Evolutionary conservation across 495 filamentous ascomycete genomes (phyloP), one percentile per base, ranked within the genome.

Genomic region (Pyronema omphalodes): DNA sequence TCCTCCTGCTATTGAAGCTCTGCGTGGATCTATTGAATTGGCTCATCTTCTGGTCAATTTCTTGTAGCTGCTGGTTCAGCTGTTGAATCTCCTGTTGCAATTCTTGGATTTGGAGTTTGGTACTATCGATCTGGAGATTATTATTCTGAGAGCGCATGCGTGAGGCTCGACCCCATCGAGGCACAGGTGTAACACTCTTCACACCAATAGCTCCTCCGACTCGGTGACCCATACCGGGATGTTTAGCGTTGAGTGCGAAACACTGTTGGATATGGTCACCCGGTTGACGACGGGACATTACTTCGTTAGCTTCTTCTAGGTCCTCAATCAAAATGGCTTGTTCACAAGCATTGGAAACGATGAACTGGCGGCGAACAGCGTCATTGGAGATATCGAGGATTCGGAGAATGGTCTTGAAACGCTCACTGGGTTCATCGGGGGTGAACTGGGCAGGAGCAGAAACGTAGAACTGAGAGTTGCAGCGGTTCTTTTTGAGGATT

Each of bases 331-430:
- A 67, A 8, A 94, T 73, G 9, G 80, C 79, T 62, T 96, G 88
- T 54, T 99, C 91, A 44, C 94, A 83, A 7, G 71, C 67, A 60
- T 88, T 73, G 51, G 78, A 80, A 64, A 99, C 86, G 64, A 99
- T 82, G 34, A 96, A 68, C 49, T 87, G 81, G 55, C 83, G 80
- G 36, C 78, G 79, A 18, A 93, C 84, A 43, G 81, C 67, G 6
- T 61, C 6, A 58, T 53, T 53, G 37, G 63, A 48, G 62, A 54
- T 49, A 65, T 79, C 78, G 40, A 98, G 73, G 5, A 82, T 76
- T 47, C 84, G 74, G 37, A 95, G 70, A 34, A 84, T 79, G 3
- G 91, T 96, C 51, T 84, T 76, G 55, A 81, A 84, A 3, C 71
- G 64, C 35, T 61, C 47, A 55, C 87, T 80, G 7, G 91, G 91